Evolutionary conservation across 164 flowering plant species (phyloP).

Genomic region (Umbellularia californica): DNA sequence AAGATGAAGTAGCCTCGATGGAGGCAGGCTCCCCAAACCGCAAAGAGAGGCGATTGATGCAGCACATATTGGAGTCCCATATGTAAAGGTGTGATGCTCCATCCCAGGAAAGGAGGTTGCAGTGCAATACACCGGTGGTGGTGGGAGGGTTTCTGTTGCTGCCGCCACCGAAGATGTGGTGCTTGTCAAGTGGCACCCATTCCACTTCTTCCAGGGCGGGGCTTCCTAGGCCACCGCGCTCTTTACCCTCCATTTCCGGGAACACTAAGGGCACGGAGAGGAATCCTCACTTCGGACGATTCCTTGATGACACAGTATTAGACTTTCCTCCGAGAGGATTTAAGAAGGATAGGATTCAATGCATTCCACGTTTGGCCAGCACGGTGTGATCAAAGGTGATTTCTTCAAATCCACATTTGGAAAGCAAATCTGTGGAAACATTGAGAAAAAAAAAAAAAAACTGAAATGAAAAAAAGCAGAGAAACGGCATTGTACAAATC

Average conservation of each 20-base stretch:
- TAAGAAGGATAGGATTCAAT: too few relatives aligned
- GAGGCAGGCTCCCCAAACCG: constrained; percentile 52
- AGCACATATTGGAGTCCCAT: constrained; percentile 48
- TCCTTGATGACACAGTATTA: too few relatives aligned
- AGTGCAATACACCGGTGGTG: constrained; percentile 3
- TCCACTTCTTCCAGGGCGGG: constrained; percentile 18
- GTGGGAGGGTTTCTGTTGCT: constrained; percentile 3
- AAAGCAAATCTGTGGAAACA: too few relatives aligned
- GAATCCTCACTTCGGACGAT: too few relatives aligned
- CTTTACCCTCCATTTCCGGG: neutral
- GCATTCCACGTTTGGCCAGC: too few relatives aligned
- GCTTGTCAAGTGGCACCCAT: constrained; percentile 74
- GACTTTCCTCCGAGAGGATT: too few relatives aligned
- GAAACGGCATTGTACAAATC: too few relatives aligned
- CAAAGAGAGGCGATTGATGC: constrained; percentile 59
- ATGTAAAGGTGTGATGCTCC: constrained; percentile 66
- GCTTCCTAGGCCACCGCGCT: neutral
- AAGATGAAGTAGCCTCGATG: constrained; percentile 65
- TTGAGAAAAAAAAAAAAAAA: too few relatives aligned
- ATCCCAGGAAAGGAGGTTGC: constrained; percentile 75
- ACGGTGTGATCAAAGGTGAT: too few relatives aligned
- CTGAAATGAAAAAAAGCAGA: too few relatives aligned
- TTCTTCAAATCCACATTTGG: too few relatives aligned
- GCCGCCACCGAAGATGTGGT: constrained; percentile 55
- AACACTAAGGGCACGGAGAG: too few relatives aligned